Conservation (phyloP, 1,284 basidiomycete genomes). For the Takashimella koratensis region DNA sequence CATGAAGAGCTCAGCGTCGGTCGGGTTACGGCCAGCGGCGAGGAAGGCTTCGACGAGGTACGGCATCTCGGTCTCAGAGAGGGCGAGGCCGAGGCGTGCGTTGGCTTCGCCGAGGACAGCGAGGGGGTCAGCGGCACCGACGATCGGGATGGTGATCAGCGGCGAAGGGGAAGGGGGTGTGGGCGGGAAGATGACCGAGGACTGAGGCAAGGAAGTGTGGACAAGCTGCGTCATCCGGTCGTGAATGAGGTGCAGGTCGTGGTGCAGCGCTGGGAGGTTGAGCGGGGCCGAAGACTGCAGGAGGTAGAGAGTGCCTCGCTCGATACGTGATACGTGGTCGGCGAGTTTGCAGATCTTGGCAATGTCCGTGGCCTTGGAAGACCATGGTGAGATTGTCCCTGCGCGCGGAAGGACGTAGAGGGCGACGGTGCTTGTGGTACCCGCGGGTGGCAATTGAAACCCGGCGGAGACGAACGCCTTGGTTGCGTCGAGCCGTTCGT, state of each 20-base stretch:
- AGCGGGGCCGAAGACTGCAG: constrained; percentile 56
- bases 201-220: constrained; percentile 58
- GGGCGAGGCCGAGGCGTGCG: constrained; percentile 79
- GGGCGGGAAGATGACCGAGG: constrained; percentile 67
- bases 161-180: constrained; percentile 58
- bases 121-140: constrained; percentile 54
- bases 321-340: constrained; percentile 68
- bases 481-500: constrained; percentile 49
- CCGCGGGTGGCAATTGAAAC: constrained; percentile 46
- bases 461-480: constrained; percentile 38
- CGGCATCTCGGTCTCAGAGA: constrained; percentile 84
- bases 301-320: constrained; percentile 74
- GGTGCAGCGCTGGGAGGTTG: constrained; percentile 45
- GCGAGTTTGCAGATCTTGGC: constrained; percentile 78
- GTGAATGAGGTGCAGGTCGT: constrained; percentile 68
- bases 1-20: constrained; percentile 99
- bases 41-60: constrained; percentile 90
- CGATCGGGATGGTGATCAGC: constrained; percentile 63
- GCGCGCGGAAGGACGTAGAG: constrained; percentile 74
- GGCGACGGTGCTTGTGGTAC: constrained; percentile 50
- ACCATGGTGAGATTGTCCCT: constrained; percentile 88
- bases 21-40: constrained; percentile 73
- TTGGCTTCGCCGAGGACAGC: constrained; percentile 72
- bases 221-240: constrained; percentile 95
- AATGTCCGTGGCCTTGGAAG: constrained; percentile 96